phyloP scores from a whole-genome alignment of 495 filamentous ascomycete species.

The Pseudomonodictys pantanalensis region DNA sequence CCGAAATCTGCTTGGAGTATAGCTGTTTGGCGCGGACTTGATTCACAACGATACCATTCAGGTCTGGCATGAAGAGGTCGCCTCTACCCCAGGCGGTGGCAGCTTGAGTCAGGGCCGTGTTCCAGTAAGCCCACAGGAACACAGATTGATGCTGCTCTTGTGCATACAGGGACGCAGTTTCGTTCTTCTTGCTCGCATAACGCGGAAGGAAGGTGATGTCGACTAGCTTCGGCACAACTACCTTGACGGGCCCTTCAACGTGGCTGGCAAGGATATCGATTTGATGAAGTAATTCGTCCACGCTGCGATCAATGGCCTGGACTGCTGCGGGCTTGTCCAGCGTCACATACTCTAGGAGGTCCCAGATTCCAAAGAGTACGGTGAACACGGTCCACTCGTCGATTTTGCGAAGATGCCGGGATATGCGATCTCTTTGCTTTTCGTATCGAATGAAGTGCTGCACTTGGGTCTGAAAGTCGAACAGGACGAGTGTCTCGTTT shows the following conservation, averaged over 20 bases:
- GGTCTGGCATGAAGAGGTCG: constrained; percentile 27
- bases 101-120: constrained; percentile 21
- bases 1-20: constrained; percentile 22
- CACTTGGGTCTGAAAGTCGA: constrained; percentile 28
- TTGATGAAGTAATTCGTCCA: constrained; percentile 26
- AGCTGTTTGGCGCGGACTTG: constrained; percentile 28
- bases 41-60: constrained; percentile 21
- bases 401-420: not conserved
- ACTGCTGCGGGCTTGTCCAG: constrained; percentile 16
- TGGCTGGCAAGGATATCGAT: constrained; percentile 22
- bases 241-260: constrained; percentile 16
- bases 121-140: constrained; percentile 31
- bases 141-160: constrained; percentile 27
- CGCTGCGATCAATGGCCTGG: constrained; percentile 26
- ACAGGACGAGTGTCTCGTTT: constrained; percentile 10
- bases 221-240: constrained; percentile 24
- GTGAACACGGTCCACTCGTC: constrained; percentile 27
- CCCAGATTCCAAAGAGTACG: constrained; percentile 30
- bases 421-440: constrained; percentile 4
- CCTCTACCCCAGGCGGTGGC: constrained; percentile 18
- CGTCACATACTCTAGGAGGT: constrained; percentile 23
- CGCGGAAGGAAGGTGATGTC: constrained; percentile 31
- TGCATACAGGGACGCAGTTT: not conserved
- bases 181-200: constrained; percentile 19
- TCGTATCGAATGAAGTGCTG: constrained; percentile 30